A percentile compares a stretch with the other conserved stretches of the same genome.
phyloP scores from a whole-genome alignment of 371 early-diverging fungal species.

The Nematocida sp. region DNA sequence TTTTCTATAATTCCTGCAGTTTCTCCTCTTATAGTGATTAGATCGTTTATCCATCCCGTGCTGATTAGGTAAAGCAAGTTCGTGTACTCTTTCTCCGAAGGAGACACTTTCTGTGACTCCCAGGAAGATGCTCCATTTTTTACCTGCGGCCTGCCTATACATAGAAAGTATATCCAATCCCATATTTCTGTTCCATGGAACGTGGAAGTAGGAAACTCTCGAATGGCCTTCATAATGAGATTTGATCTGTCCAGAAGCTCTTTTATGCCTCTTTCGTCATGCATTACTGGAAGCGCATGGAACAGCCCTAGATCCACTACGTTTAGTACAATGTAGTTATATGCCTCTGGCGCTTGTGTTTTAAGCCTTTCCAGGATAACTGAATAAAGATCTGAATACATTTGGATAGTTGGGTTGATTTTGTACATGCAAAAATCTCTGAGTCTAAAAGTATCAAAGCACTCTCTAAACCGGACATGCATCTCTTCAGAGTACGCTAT shows the following conservation, averaged over 20 bases:
- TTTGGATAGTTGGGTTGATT: slow-evolving; percentile 34
- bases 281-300: slow-evolving; percentile 46
- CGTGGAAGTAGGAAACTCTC: slow-evolving; percentile 18
- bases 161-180: slow-evolving; percentile 51
- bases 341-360: slow-evolving; percentile 40
- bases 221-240: slow-evolving; percentile 44
- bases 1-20: slow-evolving; percentile 53
- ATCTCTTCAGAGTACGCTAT: slow-evolving; percentile 41
- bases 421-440: slow-evolving; percentile 41
- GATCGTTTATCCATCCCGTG: slow-evolving; percentile 46
- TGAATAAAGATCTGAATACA: slow-evolving; percentile 28
- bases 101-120: neutral
- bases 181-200: slow-evolving; percentile 44
- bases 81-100: slow-evolving; percentile 41
- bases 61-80: slow-evolving; percentile 39
- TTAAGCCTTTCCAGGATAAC: slow-evolving; percentile 17
- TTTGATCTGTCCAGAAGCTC: slow-evolving; percentile 45
- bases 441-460: slow-evolving; percentile 34
- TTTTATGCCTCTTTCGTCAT: slow-evolving; percentile 46
- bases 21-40: slow-evolving; percentile 35
- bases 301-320: slow-evolving; percentile 52
- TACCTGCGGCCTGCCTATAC: neutral
- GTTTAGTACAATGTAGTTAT: slow-evolving; percentile 53
- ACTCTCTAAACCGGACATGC: slow-evolving; percentile 45
- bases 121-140: neutral